Evolutionary conservation across 441 rosid species (phyloP), one percentile per base, ranked within the genome.

Genomic region (Monsonia emarginata): DNA sequence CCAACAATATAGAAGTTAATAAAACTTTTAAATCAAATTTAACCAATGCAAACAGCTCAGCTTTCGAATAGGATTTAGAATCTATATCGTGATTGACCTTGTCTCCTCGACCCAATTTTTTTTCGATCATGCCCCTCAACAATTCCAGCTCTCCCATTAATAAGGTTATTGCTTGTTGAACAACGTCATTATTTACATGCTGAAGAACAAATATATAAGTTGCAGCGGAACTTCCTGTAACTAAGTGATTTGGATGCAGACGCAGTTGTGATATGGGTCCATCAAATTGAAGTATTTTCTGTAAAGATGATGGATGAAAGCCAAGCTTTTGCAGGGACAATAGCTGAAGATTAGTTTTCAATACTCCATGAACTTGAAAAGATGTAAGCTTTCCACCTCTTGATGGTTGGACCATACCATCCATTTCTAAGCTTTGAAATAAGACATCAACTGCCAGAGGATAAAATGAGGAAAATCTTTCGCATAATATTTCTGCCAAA

Each of bases 161-260:
- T 25, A 77, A 76, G 74, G 78, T 75, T 70, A 82, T 75, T 72
- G 96, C 88, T 69, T 81, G 83, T 72, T 91, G 84, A 82, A 91
- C 93, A 79, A 94, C 81, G 68, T 86, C 96, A 62, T 81, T 77
- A 68, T 85, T 88, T 71, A 84, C 88, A 66, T 94, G 99, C 75
- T 94, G 97, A 80, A 91, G 95, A 84, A 94, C 85, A 82, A 94
- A 94, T 66, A 88, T 78, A 72, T 91, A 91, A 16, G 96, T 88
- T 65, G 95, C 97, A 26, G 96, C 88, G 80, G 90, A 88, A 81
- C 97, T 89, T 76, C 88, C 85, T n/a, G 90, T 85, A 65, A 94
- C 84, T 73, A 85, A 82, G 67, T 84, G 90, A 81, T 85, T 91
- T 42, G 96, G 94, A 81, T 94, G 96, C 84, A 91, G 72, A 64